Base-by-base conservation (phyloP, 352 stramenopile species). In the Saprolegnia diclina region DNA sequence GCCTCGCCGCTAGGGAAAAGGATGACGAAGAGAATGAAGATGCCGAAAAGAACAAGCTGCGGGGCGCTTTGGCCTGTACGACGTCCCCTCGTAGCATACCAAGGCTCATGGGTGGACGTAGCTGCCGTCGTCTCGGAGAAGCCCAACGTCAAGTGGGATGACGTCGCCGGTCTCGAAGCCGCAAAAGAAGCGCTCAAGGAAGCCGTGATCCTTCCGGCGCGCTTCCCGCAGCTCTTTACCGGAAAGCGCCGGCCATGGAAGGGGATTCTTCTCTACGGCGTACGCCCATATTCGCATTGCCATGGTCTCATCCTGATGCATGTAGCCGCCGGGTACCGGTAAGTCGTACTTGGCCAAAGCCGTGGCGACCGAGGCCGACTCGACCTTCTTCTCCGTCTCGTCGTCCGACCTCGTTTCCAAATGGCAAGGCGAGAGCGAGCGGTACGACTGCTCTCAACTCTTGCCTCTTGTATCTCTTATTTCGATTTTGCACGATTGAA, bases 151-250 rank as follows among this genome's bases (percentile, higher is more conserved):
- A 97, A 97, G 67, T 98, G 92, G 92, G 90, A 98, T 29, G 97
- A 99, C 73, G 97, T 99, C 19, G 97, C 97, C 32, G 97, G 97
- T 48, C 77, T 99, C 26, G 95, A 98, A 54, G 80, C 82, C 42
- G 97, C 97, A 0, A 99, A 99, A 73, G 94, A 98, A 37, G 90
- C 94, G 19, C 74, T 99, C n/a, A 99, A 99, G 74, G 97, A 99
- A 75, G 96, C 95, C n/a, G 95, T 99, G 10, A 99, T 99, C 66
- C 77, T 99, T 38, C 96, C 97, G 24, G 85, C 87, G 5, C 81
- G 87, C 19, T 99, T 99, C 74, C 97, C 97, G 21, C 95, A 99
- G 77, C 81, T 99, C 4, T 99, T 99, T 77, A 98, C 90, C 13
- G 87, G 88, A 1, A 95, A 93, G 68, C 83, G 84, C 2, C 78